Conservation (phyloP, 306 rosid species). For the Ormosia emarginata region DNA sequence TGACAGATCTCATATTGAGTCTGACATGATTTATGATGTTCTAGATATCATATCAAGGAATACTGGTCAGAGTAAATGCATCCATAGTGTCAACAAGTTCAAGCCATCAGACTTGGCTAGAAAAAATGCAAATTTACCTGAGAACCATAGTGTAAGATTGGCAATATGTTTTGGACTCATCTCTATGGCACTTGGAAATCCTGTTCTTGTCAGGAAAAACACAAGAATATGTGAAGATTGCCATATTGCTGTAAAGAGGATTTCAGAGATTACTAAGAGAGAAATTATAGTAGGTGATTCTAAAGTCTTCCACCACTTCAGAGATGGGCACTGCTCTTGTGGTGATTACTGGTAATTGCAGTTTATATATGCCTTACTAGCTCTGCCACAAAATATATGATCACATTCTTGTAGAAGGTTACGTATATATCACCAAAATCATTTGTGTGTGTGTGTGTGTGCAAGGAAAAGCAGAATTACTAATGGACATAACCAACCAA, state of each 20-base stretch:
- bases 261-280: slow-evolving; percentile 36
- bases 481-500: not conserved
- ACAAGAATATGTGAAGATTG: slow-evolving; percentile 58
- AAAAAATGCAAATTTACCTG: slow-evolving; percentile 25
- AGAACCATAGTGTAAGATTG: slow-evolving; percentile 53
- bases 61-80: slow-evolving; percentile 17
- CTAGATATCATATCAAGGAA: slow-evolving; percentile 32
- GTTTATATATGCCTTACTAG: not conserved
- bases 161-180: slow-evolving; percentile 59
- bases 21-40: slow-evolving; percentile 38
- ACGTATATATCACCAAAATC: not conserved
- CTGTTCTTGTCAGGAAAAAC: slow-evolving; percentile 53
- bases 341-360: slow-evolving; percentile 50
- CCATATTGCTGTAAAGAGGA: slow-evolving; percentile 43
- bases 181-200: slow-evolving; percentile 44
- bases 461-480: slow-evolving; percentile 2
- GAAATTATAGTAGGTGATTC: slow-evolving; percentile 55
- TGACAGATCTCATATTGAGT: slow-evolving; percentile 39
- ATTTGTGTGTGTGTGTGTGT: not conserved
- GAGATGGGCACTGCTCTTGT: slow-evolving; percentile 53
- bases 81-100: slow-evolving; percentile 33
- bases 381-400: not conserved
- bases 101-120: slow-evolving; percentile 37
- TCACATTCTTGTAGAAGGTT: not conserved
- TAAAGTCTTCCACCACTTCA: slow-evolving; percentile 59